Evolutionary conservation across 148 eudicot species (phyloP).

Genomic region (Chenopodium berlandieri): DNA sequence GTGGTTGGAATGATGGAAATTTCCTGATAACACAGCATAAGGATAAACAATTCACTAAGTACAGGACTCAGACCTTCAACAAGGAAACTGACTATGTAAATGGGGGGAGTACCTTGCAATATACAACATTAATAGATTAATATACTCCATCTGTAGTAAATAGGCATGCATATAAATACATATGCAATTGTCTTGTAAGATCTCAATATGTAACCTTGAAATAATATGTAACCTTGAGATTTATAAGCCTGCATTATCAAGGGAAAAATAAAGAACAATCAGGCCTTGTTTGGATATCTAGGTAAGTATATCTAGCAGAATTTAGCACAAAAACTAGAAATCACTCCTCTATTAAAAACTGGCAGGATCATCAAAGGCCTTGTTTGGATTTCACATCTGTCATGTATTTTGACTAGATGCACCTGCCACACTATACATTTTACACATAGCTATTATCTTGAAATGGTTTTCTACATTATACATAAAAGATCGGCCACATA

Average conservation of each 20-base stretch:
- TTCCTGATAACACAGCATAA: background rate
- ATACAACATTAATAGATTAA: background rate
- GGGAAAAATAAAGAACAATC: background rate
- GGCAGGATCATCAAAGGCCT: background rate
- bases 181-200: background rate
- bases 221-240: slow-evolving; percentile 33
- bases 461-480: background rate
- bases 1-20: background rate
- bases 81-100: slow-evolving; percentile 44
- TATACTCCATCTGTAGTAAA: background rate
- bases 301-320: background rate
- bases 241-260: slow-evolving; percentile 50
- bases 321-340: background rate
- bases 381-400: background rate
- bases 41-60: background rate
- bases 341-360: background rate
- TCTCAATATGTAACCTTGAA: slow-evolving; percentile 40
- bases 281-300: background rate
- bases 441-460: background rate
- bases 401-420: background rate
- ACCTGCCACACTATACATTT: background rate
- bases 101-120: slow-evolving; percentile 52
- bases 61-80: slow-evolving; percentile 43
- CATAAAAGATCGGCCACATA: background rate
- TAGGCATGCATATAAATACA: background rate